Evolutionary conservation across 2,329 filamentous ascomycete genomes (phyloP).

Genomic region (Trichoderma endophyticum): DNA sequence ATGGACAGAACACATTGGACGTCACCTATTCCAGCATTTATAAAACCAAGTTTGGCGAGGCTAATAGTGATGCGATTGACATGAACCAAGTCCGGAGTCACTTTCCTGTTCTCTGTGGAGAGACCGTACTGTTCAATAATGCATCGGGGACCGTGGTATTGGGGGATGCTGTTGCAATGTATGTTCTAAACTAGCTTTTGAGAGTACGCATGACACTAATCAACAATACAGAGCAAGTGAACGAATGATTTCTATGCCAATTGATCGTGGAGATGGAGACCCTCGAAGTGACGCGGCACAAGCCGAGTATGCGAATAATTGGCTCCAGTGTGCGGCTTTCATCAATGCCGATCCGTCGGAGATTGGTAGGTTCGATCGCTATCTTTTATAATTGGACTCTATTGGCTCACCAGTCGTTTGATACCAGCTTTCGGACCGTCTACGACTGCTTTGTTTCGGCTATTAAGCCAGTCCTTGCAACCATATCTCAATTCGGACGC

Average conservation of each 20-base stretch:
- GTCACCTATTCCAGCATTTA: not conserved
- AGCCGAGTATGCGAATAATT: not conserved
- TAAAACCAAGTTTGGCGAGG: rapidly evolving
- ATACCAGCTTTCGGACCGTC: not conserved
- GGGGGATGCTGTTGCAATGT: not conserved
- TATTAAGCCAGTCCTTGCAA: not conserved
- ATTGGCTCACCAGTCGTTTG: not conserved
- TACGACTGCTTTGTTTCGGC: not conserved
- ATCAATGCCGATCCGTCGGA: not conserved
- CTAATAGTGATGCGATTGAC: not conserved
- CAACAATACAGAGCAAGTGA: not conserved
- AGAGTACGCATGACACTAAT: not conserved
- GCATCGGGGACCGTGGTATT: not conserved
- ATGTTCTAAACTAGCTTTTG: not conserved
- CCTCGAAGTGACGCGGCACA: not conserved
- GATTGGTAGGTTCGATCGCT: not conserved
- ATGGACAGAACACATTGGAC: not conserved
- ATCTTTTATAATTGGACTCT: too few relatives aligned
- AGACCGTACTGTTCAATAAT: not conserved
- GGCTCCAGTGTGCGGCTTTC: not conserved
- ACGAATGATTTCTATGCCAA: not conserved
- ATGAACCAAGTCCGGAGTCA: not conserved
- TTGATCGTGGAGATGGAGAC: not conserved
- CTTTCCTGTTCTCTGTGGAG: not conserved
- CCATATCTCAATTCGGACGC: not conserved